A percentile compares a stretch with the other conserved stretches of the same genome.
phyloP scores from a whole-genome alignment of 2,329 filamentous ascomycete species.

The Pseudonectria foliicola region DNA sequence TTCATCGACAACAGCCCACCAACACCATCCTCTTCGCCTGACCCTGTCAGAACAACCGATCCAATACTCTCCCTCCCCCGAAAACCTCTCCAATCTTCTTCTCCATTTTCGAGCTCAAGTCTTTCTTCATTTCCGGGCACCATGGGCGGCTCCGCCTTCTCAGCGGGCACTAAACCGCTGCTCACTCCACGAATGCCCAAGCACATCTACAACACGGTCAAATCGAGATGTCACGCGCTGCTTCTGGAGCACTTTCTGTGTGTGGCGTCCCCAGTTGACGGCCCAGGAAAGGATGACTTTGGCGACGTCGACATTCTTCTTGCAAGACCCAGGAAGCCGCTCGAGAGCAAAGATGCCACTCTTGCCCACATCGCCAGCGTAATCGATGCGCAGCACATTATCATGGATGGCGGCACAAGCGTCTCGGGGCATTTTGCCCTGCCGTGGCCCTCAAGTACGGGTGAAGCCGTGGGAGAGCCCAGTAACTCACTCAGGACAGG shows the following conservation, averaged over 20 bases:
- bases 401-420: slow-evolving; percentile 19
- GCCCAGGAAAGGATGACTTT: slow-evolving; percentile 58
- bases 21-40: too few relatives aligned
- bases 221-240: slow-evolving; percentile 35
- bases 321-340: slow-evolving; percentile 23
- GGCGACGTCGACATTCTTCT: slow-evolving; percentile 72
- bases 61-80: too few relatives aligned
- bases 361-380: slow-evolving; percentile 25
- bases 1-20: too few relatives aligned
- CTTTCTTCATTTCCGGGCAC: too few relatives aligned
- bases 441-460: slow-evolving; percentile 37
- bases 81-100: too few relatives aligned
- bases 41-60: too few relatives aligned
- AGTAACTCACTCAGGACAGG: too few relatives aligned
- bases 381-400: slow-evolving; percentile 39
- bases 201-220: slow-evolving; percentile 47
- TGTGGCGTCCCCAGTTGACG: slow-evolving; percentile 58
- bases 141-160: slow-evolving; percentile 64
- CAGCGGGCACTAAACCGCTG: slow-evolving; percentile 38
- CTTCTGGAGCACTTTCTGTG: slow-evolving; percentile 45
- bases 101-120: too few relatives aligned
- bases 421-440: slow-evolving; percentile 45
- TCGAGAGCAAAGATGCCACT: slow-evolving; percentile 7
- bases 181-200: slow-evolving; percentile 59
- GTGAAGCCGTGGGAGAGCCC: neutral